A percentile compares a stretch with the other conserved stretches of the same genome.
Evolutionary conservation across 225 moss, liverwort and hornwort genomes (phyloP).

Genomic region (Pseudoscleropodium purum): DNA sequence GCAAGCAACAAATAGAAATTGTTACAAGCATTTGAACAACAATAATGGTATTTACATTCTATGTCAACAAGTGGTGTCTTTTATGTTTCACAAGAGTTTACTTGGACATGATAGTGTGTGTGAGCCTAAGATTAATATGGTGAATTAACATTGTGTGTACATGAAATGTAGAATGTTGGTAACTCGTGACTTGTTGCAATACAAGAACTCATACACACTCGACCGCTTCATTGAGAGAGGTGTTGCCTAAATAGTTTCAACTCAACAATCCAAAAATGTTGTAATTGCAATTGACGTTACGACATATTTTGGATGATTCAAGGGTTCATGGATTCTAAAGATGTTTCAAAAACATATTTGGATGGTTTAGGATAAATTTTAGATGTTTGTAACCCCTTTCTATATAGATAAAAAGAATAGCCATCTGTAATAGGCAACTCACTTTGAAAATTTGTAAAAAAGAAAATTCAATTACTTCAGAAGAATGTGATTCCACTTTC

Average conservation of each 20-base stretch:
- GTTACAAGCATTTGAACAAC: not conserved
- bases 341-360: not conserved
- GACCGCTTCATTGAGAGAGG: not conserved
- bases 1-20: not conserved
- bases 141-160: not conserved
- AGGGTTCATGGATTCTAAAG: not conserved
- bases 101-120: fast-evolving
- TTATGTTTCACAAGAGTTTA: not conserved
- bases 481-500: not conserved
- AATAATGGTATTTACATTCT: too few relatives aligned
- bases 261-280: not conserved
- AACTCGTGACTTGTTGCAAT: not conserved
- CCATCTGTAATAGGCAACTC: too few relatives aligned
- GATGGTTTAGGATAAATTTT: not conserved
- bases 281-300: not conserved
- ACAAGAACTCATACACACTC: not conserved
- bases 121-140: not conserved
- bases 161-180: not conserved
- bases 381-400: not conserved
- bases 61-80: not conserved
- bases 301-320: not conserved
- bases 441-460: not conserved
- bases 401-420: not conserved
- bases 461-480: not conserved
- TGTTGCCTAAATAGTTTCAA: not conserved